Conservation (phyloP, 2,329 filamentous ascomycete species). For the Colletotrichum somersetense region DNA sequence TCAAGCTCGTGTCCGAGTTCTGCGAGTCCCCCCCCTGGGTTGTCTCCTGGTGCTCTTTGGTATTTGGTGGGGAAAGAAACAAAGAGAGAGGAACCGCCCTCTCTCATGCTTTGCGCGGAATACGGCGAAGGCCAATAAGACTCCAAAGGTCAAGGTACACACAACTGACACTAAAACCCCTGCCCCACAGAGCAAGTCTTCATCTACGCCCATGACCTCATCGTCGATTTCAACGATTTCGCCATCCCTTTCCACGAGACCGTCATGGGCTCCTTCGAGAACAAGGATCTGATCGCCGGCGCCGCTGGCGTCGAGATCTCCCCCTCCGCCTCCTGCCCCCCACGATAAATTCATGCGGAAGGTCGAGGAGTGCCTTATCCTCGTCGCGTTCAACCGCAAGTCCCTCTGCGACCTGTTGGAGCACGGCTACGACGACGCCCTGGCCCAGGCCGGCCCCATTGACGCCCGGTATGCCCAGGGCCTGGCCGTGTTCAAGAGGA, state of each 20-base stretch:
- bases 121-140: no score
- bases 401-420: neutral
- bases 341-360: neutral
- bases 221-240: neutral
- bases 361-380: neutral
- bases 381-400: neutral
- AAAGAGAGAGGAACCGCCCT: no score
- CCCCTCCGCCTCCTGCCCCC: neutral
- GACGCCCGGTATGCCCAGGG: neutral
- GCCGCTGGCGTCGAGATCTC: no score
- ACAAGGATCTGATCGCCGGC: neutral
- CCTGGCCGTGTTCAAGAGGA: neutral
- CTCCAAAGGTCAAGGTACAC: neutral
- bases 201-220: neutral
- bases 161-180: neutral
- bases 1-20: neutral
- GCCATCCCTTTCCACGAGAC: neutral
- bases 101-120: no score
- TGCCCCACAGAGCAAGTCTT: neutral
- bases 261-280: neutral
- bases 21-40: neutral
- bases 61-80: no score
- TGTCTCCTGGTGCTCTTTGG: neutral
- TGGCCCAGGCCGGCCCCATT: neutral
- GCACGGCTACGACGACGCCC: neutral